Base-by-base conservation (phyloP, 2,329 filamentous ascomycete species). In the Fusarium oligoseptatum region DNA sequence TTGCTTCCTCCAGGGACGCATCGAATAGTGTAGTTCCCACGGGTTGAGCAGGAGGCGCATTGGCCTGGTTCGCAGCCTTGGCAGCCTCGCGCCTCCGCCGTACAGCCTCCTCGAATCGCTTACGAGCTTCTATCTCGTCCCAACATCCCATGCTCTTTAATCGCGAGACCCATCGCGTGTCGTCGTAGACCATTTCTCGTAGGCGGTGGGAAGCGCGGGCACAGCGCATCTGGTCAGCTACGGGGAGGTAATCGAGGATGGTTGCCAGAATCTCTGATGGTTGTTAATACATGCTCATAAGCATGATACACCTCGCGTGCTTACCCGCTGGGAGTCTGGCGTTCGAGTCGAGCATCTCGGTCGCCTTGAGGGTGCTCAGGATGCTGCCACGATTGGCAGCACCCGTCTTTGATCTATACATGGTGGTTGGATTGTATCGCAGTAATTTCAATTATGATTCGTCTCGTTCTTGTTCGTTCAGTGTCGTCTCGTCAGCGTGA, bases 151-250 rank as follows among this genome's bases (percentile, higher is more conserved):
- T 98, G 68, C 89, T 92, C 81, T 93, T 93, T 64, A 99, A 84
- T 73, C 94, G 90, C 73, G 94, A 91, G 43, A 98, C 93, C 97
- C 97, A 99, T 85, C 96, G 90, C 60, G 95, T 94, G 83, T 99
- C 97, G 82, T 99, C 97, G 84, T 98, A 99, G 4, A 98, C 95
- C 95, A 99, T 99, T 84, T 99, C 97, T 81, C 93, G 93, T 88
- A 98, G 91, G 70, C 94, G 93, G 80, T 91, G 93, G 68, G 95
- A 98, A 27, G 94, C 92, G 73, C 93, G 92, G 52, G 97, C 96
- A 81, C 95, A 96, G 76, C 92, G 91, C 81, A 98, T 90, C 79
- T 97, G 92, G 82, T 98, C 96, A 70, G 92, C 86, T 32, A 98
- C 89, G 43, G 94, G 93, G 43, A 98, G 90, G 84, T 97, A 95